Percentiles rank a stretch among this genome's conserved stretches.
Conservation (phyloP, 805 yeast genomes). For the Lachancea fermentati region DNA sequence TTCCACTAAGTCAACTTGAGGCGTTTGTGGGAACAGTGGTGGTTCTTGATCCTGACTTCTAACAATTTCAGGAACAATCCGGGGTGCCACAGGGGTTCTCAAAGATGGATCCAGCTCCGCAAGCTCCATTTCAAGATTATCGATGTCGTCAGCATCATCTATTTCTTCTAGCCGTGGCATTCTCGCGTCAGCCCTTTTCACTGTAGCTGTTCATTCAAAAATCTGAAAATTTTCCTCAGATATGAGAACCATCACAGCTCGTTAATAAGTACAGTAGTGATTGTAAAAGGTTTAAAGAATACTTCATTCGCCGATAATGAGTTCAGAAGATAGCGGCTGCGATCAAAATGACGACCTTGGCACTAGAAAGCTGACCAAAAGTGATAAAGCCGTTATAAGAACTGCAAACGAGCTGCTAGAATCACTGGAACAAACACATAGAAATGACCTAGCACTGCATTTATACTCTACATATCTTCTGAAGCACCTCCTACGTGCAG, state of each 20-base stretch:
- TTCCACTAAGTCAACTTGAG: not conserved
- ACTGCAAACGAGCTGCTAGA: constrained; percentile 31
- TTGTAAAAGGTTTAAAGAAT: too few species aligned
- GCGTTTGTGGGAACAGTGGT: constrained; percentile 24
- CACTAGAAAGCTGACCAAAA: not conserved
- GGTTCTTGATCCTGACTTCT: constrained; percentile 52
- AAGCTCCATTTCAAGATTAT: constrained; percentile 87
- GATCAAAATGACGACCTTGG: not conserved
- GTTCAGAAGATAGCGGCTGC: too few species aligned
- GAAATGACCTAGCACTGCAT: constrained; percentile 58
- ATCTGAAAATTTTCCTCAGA: too few species aligned
- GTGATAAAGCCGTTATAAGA: not conserved
- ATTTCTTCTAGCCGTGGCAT: constrained; percentile 74
- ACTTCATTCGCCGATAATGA: too few species aligned
- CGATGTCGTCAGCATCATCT: constrained; percentile 76
- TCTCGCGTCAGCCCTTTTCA: too few species aligned
- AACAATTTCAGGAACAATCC: constrained; percentile 52
- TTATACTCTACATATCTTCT: constrained; percentile 51
- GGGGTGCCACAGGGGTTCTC: constrained; percentile 67
- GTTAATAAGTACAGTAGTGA: too few species aligned
- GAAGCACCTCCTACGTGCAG: constrained; percentile 21
- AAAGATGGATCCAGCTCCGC: constrained; percentile 80
- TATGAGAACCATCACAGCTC: too few species aligned
- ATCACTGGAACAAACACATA: constrained; percentile 44
- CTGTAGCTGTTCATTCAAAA: too few species aligned